These are phyloP conservation scores for Aspergillus sp. DNA, from an alignment of 2,329 filamentous ascomycete genomes.

Conservation along the genomic window DNA sequence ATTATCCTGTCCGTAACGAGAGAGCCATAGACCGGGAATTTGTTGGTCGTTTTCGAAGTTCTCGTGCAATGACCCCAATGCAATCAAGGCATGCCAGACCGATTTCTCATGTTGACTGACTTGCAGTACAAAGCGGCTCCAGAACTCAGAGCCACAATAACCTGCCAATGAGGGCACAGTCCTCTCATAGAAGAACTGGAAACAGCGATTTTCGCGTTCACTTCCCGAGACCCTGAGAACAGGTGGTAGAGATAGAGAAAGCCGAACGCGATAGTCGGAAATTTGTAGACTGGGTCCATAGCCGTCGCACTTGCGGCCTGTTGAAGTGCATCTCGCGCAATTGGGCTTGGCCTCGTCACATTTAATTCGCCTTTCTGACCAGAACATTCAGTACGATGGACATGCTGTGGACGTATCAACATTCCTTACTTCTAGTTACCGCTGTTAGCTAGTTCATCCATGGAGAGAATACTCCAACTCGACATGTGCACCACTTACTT, in stretches of 20 bases:
- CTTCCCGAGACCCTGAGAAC: constrained; percentile 5
- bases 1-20: constrained; percentile 1
- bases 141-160: constrained; percentile 25
- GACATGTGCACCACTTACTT: constrained; percentile 1
- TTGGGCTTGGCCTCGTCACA: constrained; percentile 32
- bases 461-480: background rate
- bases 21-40: constrained; percentile 3
- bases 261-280: constrained; percentile 7
- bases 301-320: constrained; percentile 33
- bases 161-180: constrained; percentile 20
- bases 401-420: background rate
- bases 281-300: constrained; percentile 13
- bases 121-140: constrained; percentile 22
- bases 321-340: constrained; percentile 29
- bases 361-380: constrained; percentile 28
- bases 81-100: constrained; percentile 27
- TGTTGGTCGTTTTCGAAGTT: constrained; percentile 9
- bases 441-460: background rate
- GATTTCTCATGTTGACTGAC: constrained; percentile 25
- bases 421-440: background rate
- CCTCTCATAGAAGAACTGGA: constrained; percentile 31
- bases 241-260: background rate
- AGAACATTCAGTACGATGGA: background rate
- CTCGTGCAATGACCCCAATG: constrained; percentile 29
- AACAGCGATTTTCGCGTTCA: constrained; percentile 26